Percentiles rank a stretch among this genome's conserved stretches.
These are phyloP conservation scores for Aphanomyces astaci DNA, from an alignment of 352 stramenopile genomes.

Conservation along the genomic window DNA sequence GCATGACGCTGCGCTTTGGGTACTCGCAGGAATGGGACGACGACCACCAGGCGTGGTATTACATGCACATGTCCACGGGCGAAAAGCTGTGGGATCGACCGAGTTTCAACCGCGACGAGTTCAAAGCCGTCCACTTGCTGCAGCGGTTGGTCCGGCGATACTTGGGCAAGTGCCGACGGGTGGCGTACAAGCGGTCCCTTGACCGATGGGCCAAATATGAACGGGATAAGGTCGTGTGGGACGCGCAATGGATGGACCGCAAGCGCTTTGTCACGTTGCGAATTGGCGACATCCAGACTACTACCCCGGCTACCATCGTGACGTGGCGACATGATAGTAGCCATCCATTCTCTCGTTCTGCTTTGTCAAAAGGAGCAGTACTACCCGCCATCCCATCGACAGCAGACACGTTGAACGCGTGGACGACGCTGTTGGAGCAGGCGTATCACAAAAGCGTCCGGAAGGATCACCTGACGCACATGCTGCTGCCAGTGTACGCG, in stretches of 20 bases:
- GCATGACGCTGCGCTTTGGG: constrained; percentile 39
- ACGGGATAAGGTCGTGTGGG: constrained; percentile 10
- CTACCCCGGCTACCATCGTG: not conserved
- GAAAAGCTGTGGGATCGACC: constrained; percentile 13
- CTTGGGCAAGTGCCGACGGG: constrained; percentile 6
- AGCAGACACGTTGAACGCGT: not conserved
- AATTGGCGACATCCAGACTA: not conserved
- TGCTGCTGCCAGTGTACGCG: constrained; percentile 40
- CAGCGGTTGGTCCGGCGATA: not conserved
- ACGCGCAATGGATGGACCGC: constrained; percentile 19
- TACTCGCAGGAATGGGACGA: constrained; percentile 59
- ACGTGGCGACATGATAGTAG: not conserved
- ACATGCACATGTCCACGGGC: constrained; percentile 25
- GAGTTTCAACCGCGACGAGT: not conserved
- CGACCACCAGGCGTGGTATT: constrained; percentile 34
- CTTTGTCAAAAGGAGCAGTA: too few relatives aligned
- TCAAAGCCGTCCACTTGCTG: not conserved
- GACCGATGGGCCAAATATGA: constrained; percentile 6
- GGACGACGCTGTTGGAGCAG: constrained; percentile 15
- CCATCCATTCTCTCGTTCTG: not conserved
- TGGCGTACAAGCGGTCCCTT: not conserved
- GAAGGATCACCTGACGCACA: constrained; percentile 40
- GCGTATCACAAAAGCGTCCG: constrained; percentile 52
- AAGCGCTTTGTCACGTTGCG: constrained; percentile 10
- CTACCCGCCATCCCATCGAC: too few relatives aligned